Evolutionary conservation across 768 basidiomycete genomes (phyloP).

Genomic region (Auriscalpium vulgare): DNA sequence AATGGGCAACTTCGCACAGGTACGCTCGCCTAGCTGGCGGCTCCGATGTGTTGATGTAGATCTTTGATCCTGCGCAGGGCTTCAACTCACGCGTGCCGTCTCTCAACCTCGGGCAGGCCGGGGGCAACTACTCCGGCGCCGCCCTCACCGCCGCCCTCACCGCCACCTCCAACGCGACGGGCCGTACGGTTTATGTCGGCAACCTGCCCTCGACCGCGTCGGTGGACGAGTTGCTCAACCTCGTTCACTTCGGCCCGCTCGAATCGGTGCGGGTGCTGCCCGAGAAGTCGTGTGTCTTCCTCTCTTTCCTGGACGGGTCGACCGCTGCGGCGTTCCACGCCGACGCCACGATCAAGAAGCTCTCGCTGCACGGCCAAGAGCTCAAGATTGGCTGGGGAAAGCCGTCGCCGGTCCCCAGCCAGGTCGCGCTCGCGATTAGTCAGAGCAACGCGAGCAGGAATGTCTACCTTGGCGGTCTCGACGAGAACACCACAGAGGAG

Average conservation of each 20-base stretch:
- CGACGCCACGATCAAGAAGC: slow-evolving; percentile 91
- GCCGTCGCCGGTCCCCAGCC: slow-evolving; percentile 78
- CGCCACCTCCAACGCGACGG: slow-evolving; percentile 48
- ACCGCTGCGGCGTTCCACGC: slow-evolving; percentile 97
- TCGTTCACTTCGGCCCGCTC: slow-evolving; percentile 96
- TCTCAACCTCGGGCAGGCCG: slow-evolving; percentile 57
- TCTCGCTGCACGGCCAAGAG: slow-evolving; percentile 89
- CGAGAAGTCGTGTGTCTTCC: slow-evolving; percentile 96
- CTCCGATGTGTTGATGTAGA: neutral
- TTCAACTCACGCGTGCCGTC: slow-evolving; percentile 57
- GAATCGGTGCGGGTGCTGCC: slow-evolving; percentile 92
- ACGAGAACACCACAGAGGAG: slow-evolving; percentile 87
- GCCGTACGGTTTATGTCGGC: slow-evolving; percentile 94
- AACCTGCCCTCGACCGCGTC: slow-evolving; percentile 93
- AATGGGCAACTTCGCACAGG: slow-evolving; percentile 66
- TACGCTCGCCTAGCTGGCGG: slow-evolving; percentile 21
- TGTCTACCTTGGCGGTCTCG: slow-evolving; percentile 92
- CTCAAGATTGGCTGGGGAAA: slow-evolving; percentile 99
- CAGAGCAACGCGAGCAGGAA: slow-evolving; percentile 93
- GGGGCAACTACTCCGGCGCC: slow-evolving; percentile 70
- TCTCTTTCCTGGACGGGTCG: slow-evolving; percentile 90
- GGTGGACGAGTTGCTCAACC: slow-evolving; percentile 94
- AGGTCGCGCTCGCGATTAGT: slow-evolving; percentile 80
- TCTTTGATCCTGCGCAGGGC: slow-evolving; percentile 21
- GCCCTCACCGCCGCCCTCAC: slow-evolving; percentile 68